A percentile compares a stretch with the other conserved stretches of the same genome.
Conservation (phyloP, 2,329 filamentous ascomycete genomes). For the Pestalotiopsis sp. region DNA sequence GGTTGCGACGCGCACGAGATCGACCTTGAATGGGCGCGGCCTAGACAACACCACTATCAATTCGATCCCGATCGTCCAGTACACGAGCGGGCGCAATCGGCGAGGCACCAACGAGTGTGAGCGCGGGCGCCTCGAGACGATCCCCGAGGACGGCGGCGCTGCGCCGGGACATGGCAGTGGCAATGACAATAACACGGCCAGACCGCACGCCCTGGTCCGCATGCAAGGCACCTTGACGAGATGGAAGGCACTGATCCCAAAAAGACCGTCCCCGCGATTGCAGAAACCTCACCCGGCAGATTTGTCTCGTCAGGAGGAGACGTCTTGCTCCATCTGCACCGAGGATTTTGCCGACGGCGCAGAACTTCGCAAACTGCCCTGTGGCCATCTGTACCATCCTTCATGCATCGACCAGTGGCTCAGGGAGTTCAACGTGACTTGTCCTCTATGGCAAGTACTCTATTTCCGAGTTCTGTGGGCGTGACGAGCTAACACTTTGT, state of each 20-base stretch:
- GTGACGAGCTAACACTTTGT: background rate
- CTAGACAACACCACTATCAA: background rate
- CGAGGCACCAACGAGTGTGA: background rate
- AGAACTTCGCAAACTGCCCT: conserved; percentile 6
- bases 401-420: conserved; percentile 16
- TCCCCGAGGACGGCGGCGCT: conserved; percentile 2
- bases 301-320: background rate
- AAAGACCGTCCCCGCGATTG: background rate
- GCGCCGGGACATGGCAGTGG: background rate
- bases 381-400: conserved; percentile 16
- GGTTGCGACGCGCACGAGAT: background rate
- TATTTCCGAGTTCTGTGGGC: too few relatives aligned
- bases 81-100: background rate
- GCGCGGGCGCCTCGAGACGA: conserved; percentile 2
- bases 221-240: background rate
- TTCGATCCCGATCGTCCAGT: conserved; percentile 6
- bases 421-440: conserved; percentile 16
- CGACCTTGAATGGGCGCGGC: background rate
- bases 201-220: too few relatives aligned
- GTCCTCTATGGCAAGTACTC: conserved; percentile 15
- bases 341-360: conserved; percentile 8
- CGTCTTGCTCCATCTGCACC: conserved; percentile 12
- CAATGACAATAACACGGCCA: background rate
- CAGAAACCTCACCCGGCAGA: conserved; percentile 9
- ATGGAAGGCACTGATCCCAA: background rate